Conservation (phyloP, 148 eudicot species). For the Vaccinium vitisidaea region DNA sequence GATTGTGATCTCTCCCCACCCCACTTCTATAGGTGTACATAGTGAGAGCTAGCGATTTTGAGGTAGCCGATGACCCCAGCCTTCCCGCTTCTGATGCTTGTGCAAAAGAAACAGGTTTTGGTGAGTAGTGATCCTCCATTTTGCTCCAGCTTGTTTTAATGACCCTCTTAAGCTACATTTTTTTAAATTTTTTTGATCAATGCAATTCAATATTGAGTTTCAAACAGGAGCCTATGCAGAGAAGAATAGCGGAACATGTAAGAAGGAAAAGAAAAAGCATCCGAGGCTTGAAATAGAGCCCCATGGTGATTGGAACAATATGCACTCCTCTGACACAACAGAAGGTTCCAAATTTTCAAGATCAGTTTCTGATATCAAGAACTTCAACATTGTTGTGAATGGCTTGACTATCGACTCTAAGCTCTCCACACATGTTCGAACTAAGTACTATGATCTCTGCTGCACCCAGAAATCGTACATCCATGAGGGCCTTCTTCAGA, state of each 20-base stretch:
- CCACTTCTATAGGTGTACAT: not conserved
- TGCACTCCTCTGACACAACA: not conserved
- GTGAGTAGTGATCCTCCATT: not conserved
- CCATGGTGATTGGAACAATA: not conserved
- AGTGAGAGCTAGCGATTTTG: not conserved
- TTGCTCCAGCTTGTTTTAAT: not conserved
- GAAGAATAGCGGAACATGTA: not conserved
- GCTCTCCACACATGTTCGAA: conserved; percentile 25
- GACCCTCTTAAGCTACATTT: not conserved
- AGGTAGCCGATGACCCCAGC: not conserved
- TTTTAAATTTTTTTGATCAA: not conserved
- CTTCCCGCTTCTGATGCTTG: not conserved
- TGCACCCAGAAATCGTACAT: conserved; percentile 32
- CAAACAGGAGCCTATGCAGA: not conserved
- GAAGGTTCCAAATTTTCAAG: not conserved
- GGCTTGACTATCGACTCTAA: conserved; percentile 38
- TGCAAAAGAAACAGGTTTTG: not conserved
- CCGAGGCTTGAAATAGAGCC: not conserved
- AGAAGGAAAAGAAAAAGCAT: conserved; percentile 1
- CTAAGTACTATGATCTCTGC: conserved; percentile 55
- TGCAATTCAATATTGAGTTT: not conserved
- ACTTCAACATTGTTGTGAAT: conserved; percentile 34
- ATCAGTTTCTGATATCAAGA: conserved; percentile 11
- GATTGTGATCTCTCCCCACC: not conserved
- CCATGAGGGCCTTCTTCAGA: conserved; percentile 41